Percentiles rank a stretch among this genome's conserved stretches.
Conservation (phyloP, 257 asterid species). For the Gentiana dahurica region DNA sequence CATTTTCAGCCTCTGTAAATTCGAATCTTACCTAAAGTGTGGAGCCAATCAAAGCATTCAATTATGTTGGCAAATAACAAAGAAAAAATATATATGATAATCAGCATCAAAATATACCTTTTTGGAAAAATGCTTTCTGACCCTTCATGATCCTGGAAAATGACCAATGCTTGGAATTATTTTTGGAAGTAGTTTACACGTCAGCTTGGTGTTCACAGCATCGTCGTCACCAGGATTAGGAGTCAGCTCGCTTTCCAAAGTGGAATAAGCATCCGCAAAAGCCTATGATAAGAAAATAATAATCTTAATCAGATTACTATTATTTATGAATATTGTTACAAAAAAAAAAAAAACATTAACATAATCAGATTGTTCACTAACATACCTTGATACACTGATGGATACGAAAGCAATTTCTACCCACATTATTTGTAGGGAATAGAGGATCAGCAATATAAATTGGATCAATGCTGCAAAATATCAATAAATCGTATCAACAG, state of each 20-base stretch:
- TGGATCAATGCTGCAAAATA: conserved; percentile 82
- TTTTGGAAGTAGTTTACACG: conserved; percentile 67
- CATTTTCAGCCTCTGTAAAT: too few species aligned
- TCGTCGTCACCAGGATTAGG: conserved; percentile 34
- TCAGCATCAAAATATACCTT: conserved; percentile 17
- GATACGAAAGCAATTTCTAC: conserved; percentile 96
- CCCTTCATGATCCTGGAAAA: conserved; percentile 38
- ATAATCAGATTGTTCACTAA: conserved; percentile 4
- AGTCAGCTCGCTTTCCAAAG: conserved; percentile 62
- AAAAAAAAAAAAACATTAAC: not conserved
- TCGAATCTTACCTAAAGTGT: too few species aligned
- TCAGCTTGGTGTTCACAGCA: conserved; percentile 31
- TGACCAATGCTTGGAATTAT: conserved; percentile 77
- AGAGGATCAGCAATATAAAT: conserved; percentile 94
- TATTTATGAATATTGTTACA: not conserved
- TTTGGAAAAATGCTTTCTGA: conserved; percentile 9
- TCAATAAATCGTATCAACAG: not conserved
- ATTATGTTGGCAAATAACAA: too few species aligned
- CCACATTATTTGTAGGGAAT: conserved; percentile 80
- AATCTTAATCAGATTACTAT: conserved; percentile 1
- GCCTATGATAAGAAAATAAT: conserved; percentile 43
- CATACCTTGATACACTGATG: conserved; percentile 98
- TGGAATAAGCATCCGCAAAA: conserved; percentile 95
- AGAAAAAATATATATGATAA: too few species aligned
- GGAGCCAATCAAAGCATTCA: too few species aligned